phyloP scores from a whole-genome alignment of 306 rosid species.

The Rosa multiflora region DNA sequence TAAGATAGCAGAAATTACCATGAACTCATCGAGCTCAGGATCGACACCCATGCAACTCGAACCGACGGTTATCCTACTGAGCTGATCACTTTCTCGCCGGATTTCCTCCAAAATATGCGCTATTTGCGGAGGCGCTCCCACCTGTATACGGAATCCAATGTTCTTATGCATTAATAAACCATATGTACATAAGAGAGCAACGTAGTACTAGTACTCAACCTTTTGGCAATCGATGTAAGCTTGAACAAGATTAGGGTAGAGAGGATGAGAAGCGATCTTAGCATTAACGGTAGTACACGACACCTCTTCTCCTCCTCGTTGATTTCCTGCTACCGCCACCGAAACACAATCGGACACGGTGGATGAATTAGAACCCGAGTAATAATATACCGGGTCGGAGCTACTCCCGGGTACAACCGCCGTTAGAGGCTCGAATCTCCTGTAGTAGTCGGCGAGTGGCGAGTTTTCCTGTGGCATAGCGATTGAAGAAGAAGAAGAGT shows the following conservation, averaged over 20 bases:
- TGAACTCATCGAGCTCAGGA: slow-evolving; percentile 80
- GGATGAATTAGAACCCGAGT: slow-evolving; percentile 29
- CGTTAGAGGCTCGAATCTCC: slow-evolving; percentile 7
- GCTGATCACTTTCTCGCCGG: slow-evolving; percentile 29
- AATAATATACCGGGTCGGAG: slow-evolving; percentile 24
- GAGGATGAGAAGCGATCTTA: slow-evolving; percentile 75
- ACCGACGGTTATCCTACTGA: slow-evolving; percentile 26
- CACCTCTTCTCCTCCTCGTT: slow-evolving; percentile 35
- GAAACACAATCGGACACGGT: slow-evolving; percentile 34
- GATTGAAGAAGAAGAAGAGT: slow-evolving; percentile 1
- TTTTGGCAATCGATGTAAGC: slow-evolving; percentile 74
- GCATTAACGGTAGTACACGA: slow-evolving; percentile 29
- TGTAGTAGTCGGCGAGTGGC: neutral
- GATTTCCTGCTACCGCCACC: slow-evolving; percentile 24
- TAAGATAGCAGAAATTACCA: slow-evolving; percentile 41
- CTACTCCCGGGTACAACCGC: slow-evolving; percentile 23
- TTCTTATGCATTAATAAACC: neutral
- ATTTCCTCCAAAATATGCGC: slow-evolving; percentile 47
- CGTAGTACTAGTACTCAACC: slow-evolving; percentile 33
- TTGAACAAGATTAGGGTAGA: slow-evolving; percentile 60
- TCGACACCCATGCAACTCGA: slow-evolving; percentile 44
- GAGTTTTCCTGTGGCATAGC: slow-evolving; percentile 7
- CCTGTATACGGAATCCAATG: slow-evolving; percentile 33
- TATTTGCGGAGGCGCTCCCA: slow-evolving; percentile 68
- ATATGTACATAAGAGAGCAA: neutral